A percentile compares a stretch with the other conserved stretches of the same genome.
phyloP scores from a whole-genome alignment of 2,329 filamentous ascomycete genomes.

The Camptophora hylomeconis region DNA sequence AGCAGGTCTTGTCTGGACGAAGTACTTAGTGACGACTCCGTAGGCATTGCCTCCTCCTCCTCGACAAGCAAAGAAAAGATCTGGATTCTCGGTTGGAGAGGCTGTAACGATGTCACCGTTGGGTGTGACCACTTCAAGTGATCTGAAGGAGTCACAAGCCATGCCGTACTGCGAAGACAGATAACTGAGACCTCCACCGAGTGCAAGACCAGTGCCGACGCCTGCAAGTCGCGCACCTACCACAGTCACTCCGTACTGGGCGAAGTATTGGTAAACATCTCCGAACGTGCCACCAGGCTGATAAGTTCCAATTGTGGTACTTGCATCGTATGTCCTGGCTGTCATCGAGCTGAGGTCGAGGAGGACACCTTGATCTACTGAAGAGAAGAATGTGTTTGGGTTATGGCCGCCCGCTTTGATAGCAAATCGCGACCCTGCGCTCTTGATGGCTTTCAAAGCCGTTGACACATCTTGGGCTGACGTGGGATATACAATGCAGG shows the following conservation, averaged over 20 bases:
- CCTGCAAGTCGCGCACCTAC: constrained; percentile 23
- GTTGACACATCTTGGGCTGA: no score
- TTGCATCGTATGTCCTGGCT: no score
- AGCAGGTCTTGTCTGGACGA: constrained; percentile 19
- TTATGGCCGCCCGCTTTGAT: constrained; percentile 45
- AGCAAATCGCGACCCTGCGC: no score
- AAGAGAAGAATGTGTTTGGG: no score
- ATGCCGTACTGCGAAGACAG: constrained; percentile 12
- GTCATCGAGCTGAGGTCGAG: no score
- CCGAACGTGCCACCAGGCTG: no score
- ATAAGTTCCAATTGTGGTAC: no score
- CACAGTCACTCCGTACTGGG: constrained; percentile 18
- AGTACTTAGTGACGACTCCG: constrained; percentile 32
- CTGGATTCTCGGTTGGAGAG: constrained; percentile 28
- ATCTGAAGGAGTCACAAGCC: constrained; percentile 15
- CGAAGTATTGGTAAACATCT: no score
- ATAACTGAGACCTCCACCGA: constrained; percentile 16
- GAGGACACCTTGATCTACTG: no score
- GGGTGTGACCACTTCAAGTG: constrained; percentile 20
- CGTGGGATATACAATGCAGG: no score
- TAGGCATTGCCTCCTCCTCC: constrained; percentile 43
- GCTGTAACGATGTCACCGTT: constrained; percentile 29
- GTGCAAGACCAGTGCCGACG: constrained; percentile 18
- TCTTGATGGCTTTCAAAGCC: no score
- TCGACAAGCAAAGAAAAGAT: constrained; percentile 41